phyloP scores from a whole-genome alignment of 2,329 filamentous ascomycete genomes.

The Colletotrichum gigasporum region DNA sequence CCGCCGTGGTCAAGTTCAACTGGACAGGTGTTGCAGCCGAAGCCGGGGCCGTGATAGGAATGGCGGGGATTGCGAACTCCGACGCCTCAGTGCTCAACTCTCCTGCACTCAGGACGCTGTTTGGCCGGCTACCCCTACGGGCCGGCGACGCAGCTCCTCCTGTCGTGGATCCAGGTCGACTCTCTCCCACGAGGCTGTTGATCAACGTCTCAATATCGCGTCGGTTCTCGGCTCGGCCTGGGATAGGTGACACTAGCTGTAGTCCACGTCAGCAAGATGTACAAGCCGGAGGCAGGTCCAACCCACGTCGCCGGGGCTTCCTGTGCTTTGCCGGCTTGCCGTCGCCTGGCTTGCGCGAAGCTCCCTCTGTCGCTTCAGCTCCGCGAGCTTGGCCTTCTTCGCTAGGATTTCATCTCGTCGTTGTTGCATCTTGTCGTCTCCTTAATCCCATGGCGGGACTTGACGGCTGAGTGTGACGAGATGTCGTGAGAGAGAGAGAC shows the following conservation, averaged over 20 bases:
- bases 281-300: slow-evolving; percentile 24
- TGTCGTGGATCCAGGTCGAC: slow-evolving; percentile 75
- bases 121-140: slow-evolving; percentile 78
- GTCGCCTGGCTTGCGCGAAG: slow-evolving; percentile 80
- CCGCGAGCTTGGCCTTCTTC: slow-evolving; percentile 96
- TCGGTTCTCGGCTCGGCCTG: slow-evolving; percentile 73
- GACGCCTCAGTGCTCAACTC: slow-evolving; percentile 82
- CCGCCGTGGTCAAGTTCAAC: slow-evolving; percentile 73
- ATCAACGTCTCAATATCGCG: slow-evolving; percentile 88
- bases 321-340: slow-evolving; percentile 73
- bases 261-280: slow-evolving; percentile 14
- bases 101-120: slow-evolving; percentile 84
- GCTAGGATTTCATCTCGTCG: slow-evolving; percentile 95
- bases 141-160: slow-evolving; percentile 73
- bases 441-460: slow-evolving; percentile 59
- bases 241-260: slow-evolving; percentile 71
- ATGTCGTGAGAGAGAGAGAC: background rate
- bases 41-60: slow-evolving; percentile 45
- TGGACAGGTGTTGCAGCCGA: slow-evolving; percentile 61
- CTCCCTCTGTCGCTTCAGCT: slow-evolving; percentile 93
- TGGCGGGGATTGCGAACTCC: slow-evolving; percentile 62
- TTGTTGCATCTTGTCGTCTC: slow-evolving; percentile 70
- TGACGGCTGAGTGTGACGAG: slow-evolving; percentile 32
- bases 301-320: slow-evolving; percentile 76
- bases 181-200: slow-evolving; percentile 82